Conservation (phyloP, 1,139 yeast genomes). For the Taphrina deformans region DNA sequence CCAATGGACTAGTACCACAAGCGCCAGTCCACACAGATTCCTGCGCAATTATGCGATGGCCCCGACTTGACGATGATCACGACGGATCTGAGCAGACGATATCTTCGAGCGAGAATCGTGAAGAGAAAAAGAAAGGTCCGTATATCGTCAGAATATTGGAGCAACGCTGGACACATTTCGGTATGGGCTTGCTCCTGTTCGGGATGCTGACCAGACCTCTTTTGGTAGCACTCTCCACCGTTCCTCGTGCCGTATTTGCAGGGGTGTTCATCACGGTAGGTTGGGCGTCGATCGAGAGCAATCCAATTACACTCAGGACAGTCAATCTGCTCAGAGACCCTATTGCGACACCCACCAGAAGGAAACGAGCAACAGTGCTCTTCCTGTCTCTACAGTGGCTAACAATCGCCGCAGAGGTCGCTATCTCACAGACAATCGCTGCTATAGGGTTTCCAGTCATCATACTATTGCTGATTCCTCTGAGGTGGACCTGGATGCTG, state of each 20-base stretch:
- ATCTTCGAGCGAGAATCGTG: constrained; percentile 35
- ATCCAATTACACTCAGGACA: constrained; percentile 63
- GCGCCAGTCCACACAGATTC: constrained; percentile 91
- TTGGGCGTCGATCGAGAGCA: constrained; percentile 68
- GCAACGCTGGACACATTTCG: constrained; percentile 78
- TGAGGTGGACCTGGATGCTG: constrained; percentile 52
- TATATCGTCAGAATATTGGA: constrained; percentile 52
- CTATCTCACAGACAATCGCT: constrained; percentile 79
- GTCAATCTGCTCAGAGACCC: constrained; percentile 66
- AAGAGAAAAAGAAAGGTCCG: constrained; percentile 10
- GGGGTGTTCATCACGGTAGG: constrained; percentile 96
- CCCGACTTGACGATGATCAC: constrained; percentile 41
- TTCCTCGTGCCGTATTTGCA: constrained; percentile 93
- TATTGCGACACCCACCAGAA: constrained; percentile 43
- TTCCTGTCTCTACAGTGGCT: constrained; percentile 61
- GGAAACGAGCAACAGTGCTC: constrained; percentile 50
- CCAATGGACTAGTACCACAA: constrained; percentile 94
- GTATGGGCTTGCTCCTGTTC: constrained; percentile 78
- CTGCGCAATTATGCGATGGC: constrained; percentile 59
- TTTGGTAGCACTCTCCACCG: constrained; percentile 69
- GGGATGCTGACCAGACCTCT: constrained; percentile 91
- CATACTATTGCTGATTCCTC: constrained; percentile 57
- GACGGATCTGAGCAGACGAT: constrained; percentile 32
- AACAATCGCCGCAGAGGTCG: constrained; percentile 76
- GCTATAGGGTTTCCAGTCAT: constrained; percentile 96